phyloP scores from a whole-genome alignment of 257 asterid genomes.

The Solanum sparsipilum region DNA sequence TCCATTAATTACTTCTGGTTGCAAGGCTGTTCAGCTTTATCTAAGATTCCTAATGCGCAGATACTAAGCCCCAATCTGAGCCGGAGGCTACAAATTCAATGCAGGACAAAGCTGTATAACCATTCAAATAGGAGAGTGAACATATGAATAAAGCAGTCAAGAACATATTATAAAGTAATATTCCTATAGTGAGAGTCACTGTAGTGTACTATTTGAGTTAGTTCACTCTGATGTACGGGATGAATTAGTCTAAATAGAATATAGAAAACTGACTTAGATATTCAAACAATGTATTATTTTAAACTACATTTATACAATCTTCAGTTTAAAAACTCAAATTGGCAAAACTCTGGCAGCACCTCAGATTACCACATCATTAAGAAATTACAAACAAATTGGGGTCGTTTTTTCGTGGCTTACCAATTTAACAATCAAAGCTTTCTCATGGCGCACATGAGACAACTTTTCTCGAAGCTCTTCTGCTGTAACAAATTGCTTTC shows the following conservation, averaged over 20 bases:
- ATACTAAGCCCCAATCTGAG: neutral
- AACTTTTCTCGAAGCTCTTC: conserved; percentile 94
- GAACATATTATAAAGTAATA: neutral
- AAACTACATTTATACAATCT: neutral
- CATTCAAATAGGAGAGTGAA: neutral
- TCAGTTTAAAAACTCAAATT: neutral
- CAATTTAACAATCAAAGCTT: conserved; percentile 83
- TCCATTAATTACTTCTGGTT: neutral
- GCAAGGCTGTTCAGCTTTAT: neutral
- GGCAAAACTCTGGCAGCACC: neutral
- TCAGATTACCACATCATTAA: neutral
- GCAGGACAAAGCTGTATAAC: conserved; percentile 1
- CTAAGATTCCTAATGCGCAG: neutral
- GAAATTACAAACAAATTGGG: neutral
- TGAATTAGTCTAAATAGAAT: neutral
- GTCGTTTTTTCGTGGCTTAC: conserved; percentile 12
- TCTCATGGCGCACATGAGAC: conserved; percentile 73
- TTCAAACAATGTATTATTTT: neutral
- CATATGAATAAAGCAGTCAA: neutral
- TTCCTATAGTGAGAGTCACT: neutral
- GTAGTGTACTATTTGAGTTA: neutral
- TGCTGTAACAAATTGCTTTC: conserved; percentile 88
- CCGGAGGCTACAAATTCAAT: neutral
- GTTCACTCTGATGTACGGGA: neutral
- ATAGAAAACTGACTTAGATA: neutral